These are phyloP conservation scores for Hanseniaspora jakobsenii DNA, from an alignment of 805 yeast species.

Conservation along the genomic window DNA sequence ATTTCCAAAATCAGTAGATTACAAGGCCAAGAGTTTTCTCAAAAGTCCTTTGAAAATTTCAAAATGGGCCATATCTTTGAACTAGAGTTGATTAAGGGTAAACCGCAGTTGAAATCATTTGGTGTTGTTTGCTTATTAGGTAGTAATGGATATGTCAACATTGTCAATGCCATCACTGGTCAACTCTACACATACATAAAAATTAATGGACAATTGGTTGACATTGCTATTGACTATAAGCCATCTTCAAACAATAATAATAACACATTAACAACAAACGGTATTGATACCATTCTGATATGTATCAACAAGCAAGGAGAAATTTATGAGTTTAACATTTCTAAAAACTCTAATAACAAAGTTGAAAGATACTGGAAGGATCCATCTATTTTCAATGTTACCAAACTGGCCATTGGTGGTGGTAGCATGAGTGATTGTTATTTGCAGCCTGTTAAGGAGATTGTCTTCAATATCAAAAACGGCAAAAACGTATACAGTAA, in stretches of 20 bases:
- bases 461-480: slow-evolving; percentile 16
- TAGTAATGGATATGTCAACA: slow-evolving; percentile 80
- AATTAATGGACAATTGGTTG: slow-evolving; percentile 75
- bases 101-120: slow-evolving; percentile 23
- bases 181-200: slow-evolving; percentile 81
- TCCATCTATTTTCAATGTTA: slow-evolving; percentile 72
- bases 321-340: slow-evolving; percentile 70
- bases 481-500: slow-evolving; percentile 13
- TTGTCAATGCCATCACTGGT: slow-evolving; percentile 65
- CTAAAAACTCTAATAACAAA: slow-evolving; percentile 31
- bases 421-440: slow-evolving; percentile 26
- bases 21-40: slow-evolving; percentile 83
- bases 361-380: slow-evolving; percentile 69
- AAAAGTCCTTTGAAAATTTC: slow-evolving; percentile 78
- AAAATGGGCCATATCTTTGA: slow-evolving; percentile 41
- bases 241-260: slow-evolving; percentile 22
- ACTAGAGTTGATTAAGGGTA: slow-evolving; percentile 18
- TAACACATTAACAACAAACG: slow-evolving; percentile 21
- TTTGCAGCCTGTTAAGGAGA: slow-evolving; percentile 22
- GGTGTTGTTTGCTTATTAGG: slow-evolving; percentile 74
- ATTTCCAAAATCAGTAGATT: slow-evolving; percentile 77
- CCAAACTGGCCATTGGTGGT: slow-evolving; percentile 65
- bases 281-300: slow-evolving; percentile 32
- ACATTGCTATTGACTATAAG: slow-evolving; percentile 38
- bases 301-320: slow-evolving; percentile 72